Evolutionary conservation across 129 eudicot genomes (phyloP), one percentile per base, ranked within the genome.

Genomic region (Arctium minus): DNA sequence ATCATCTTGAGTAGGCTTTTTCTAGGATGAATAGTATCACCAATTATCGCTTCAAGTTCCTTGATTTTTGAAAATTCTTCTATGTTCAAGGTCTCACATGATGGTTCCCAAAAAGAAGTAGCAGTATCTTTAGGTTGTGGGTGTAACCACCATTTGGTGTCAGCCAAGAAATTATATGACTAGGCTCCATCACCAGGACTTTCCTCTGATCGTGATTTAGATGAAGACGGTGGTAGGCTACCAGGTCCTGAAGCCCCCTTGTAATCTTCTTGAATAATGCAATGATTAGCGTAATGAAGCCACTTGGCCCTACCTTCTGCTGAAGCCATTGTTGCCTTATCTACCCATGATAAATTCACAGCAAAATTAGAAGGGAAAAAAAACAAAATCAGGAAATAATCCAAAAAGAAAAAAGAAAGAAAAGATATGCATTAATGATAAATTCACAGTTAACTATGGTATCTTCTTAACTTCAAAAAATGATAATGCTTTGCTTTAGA

Each of bases 121-220:
- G 56, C 44, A 48, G 18, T 77, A 42, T 44, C 68, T 67, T 73
- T 60, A 37, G 78, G 89, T 82, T 85, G 87, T 17, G 68, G 84
- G 85, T 48, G 73, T 70, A 85, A 76, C 88, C 89, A 79, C 91
- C 88, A 85, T 72, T 80, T 85, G 27, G 79, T 60, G 74, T 88
- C 90, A 70, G 65, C 64, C 12, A 37, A 35, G 31, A 76, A 67
- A 68, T 71, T 71, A 6, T 76, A 76, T 56, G 70, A 76, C 6
- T 76, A 53, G 78, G 65, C 81, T 78, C 81, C 81, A 27, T 69
- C 80, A 73, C 79, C 78, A 60, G 87, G 79, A 40, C 75, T 70
- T 60, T 79, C 65, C 33, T 74, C 82, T 40, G 82, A 80, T 27
- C 73, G 81, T 46, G 81, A 82, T 36, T 78, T 88, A 35, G 85